Conservation (phyloP, 106 monocot genomes). For the Dendrobium officinale region DNA sequence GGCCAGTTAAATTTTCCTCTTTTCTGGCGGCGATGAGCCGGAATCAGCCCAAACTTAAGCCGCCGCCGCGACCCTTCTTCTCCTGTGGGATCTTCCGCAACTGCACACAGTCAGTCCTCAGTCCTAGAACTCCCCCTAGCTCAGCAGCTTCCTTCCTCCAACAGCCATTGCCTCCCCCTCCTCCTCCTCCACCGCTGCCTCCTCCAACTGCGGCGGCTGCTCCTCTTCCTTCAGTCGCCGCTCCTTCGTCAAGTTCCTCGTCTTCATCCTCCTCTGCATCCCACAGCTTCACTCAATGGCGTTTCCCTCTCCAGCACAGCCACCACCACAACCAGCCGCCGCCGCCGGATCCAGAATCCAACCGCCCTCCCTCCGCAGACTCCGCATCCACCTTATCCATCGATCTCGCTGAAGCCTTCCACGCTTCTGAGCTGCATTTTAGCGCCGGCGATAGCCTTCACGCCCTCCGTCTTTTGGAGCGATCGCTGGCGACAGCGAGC, state of each 20-base stretch:
- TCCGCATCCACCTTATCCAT: not conserved
- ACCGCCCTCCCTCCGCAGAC: not conserved
- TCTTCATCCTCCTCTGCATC: conserved; percentile 90
- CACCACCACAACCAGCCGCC: conserved; percentile 9
- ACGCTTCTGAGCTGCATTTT: conserved; percentile 51
- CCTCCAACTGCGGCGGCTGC: conserved; percentile 4
- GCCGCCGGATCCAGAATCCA: not conserved
- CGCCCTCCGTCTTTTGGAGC: conserved; percentile 55
- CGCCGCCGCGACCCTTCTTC: conserved; percentile 68
- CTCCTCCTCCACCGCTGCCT: not conserved
- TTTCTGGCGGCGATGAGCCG: conserved; percentile 12
- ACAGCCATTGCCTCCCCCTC: not conserved
- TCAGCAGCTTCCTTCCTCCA: conserved; percentile 5
- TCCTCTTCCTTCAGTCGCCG: not conserved
- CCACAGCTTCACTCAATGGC: conserved; percentile 96
- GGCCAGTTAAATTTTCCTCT: not conserved
- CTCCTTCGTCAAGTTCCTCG: conserved; percentile 52
- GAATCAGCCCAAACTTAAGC: conserved; percentile 56
- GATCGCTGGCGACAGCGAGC: conserved; percentile 24
- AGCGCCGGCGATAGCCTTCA: conserved; percentile 31
- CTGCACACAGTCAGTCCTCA: conserved; percentile 68
- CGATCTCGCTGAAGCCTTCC: conserved; percentile 31
- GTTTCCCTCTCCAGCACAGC: conserved; percentile 70
- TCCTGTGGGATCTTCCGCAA: conserved; percentile 93
- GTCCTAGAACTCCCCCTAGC: conserved; percentile 40